Percentiles rank a stretch among this genome's conserved stretches.
phyloP scores from a whole-genome alignment of 495 filamentous ascomycete genomes.

The Xylaria flabelliformis region DNA sequence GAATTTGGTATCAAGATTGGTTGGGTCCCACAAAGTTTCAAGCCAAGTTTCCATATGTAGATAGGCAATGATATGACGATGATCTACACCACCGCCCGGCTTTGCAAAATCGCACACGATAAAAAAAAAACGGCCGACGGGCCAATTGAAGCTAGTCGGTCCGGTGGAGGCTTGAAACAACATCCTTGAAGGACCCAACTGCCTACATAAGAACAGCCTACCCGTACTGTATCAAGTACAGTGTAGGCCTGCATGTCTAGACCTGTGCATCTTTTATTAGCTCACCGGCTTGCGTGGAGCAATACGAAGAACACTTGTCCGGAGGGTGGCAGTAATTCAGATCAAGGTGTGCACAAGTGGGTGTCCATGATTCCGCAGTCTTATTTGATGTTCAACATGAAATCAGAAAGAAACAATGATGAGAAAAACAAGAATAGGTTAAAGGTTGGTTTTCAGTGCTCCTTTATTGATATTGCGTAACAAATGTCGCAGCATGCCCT shows the following conservation, averaged over 20 bases:
- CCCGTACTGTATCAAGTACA: background rate
- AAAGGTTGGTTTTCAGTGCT: background rate
- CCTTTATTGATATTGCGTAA: conserved; percentile 1
- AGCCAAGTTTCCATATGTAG: background rate
- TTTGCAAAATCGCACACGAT: background rate
- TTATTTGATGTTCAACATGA: background rate
- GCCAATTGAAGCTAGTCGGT: background rate
- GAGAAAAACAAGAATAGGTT: background rate
- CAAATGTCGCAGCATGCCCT: background rate
- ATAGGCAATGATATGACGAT: conserved; percentile 12
- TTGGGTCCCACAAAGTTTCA: conserved; percentile 1
- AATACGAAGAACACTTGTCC: conserved; percentile 7
- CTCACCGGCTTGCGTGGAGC: conserved; percentile 3
- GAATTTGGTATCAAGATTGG: conserved; percentile 12
- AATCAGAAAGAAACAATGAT: background rate
- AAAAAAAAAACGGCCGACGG: conserved; percentile 10
- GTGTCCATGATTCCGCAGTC: background rate
- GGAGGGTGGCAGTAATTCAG: background rate
- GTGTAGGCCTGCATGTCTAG: background rate
- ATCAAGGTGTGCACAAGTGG: background rate
- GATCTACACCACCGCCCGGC: background rate
- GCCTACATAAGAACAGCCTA: background rate
- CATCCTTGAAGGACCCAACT: conserved; percentile 2
- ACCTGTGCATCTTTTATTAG: conserved; percentile 4
- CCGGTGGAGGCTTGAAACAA: conserved; percentile 8